Base-by-base conservation (phyloP, 2,329 filamentous ascomycete species). In the Arthrobotrys entomopaga region DNA sequence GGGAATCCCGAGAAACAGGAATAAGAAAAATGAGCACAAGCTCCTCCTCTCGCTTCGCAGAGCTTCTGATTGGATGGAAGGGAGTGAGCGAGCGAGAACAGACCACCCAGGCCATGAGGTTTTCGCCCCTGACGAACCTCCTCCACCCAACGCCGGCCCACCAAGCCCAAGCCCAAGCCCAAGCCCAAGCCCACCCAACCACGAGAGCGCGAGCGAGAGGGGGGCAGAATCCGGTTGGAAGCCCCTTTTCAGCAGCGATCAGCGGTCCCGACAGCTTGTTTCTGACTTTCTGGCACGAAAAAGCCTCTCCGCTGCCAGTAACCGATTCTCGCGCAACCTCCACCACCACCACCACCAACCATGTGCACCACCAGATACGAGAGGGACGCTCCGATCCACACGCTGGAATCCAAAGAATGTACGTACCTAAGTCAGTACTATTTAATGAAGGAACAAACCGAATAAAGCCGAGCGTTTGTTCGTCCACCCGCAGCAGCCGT, bases 201-300 rank as follows among this genome's bases (percentile, higher is more conserved):
- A 34, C 29, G 29, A 34, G 29, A 34, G 29, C 7, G 29, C 29
- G 29, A 34, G 26, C 43, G 40, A 50, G 50, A 16, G 63, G 43
- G 19, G 48, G 63, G 50, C 46, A 59, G 70, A 34, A 74, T 66
- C 70, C 64, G 70, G 63, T 22, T 29, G 46, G 43, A 19, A 59
- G 29, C 70, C 70, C 70, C 64, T 74, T 74, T 74, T 67, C 63
- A 74, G 70, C 70, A 74, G 63, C 70, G 70, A 74, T 74, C 70
- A 67, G 63, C 70, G 64, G 70, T 74, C 70, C 70, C 70, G 63
- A 67, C 70, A 74, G 46, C 70, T 74, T 24, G 70, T 74, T 74
- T 74, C 70, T 66, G 56, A 54, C 69, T 73, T 65, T 56, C 61
- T 34, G 29, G 46, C 43, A 52, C 43, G 63, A 74, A 74, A 74